Evolutionary conservation across 1,284 basidiomycete species (phyloP), one percentile per base, ranked within the genome.

Genomic region (Boletellus deceptivus): DNA sequence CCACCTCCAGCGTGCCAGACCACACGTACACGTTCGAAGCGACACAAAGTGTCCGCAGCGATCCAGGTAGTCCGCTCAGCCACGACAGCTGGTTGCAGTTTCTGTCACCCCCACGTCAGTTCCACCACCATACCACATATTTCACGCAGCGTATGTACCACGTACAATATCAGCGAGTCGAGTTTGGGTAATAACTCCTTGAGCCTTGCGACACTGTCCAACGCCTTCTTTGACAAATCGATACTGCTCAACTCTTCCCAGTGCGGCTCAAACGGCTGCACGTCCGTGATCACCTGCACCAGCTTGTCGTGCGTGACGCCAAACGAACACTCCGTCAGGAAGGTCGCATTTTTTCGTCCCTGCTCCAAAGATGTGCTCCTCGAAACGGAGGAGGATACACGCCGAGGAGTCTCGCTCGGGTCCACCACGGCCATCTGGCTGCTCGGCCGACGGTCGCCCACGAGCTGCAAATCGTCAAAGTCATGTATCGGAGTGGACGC

Each of bases 261-360:
- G 67, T 93, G 81, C 16, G 94, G 93, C 66, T 95, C 91, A 72
- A 93, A 98, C 1, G 95, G 93, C 66, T 95, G 89, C 13, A 95
- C 86, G 63, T 98, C 95, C 38, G 95, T 98, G 63, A 99, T 92
- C 55, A 93, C 83, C 69, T 93, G 83, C 2, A 99, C 87, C 3
- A 99, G 81, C 41, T 84, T 83, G 68, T 98, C 95, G 63, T 92
- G 91, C 9, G 93, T 83, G 27, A 98, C 85, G 17, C 84, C 91
- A 67, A 99, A 99, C 25, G 94, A 98, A 63, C 94, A 97, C 63
- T 98, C 93, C 4, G 89, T 91, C 56, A 98, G 75, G 74, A 96
- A 95, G 0, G 94, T 97, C 36, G 80, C 85, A 60, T 89, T 84
- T 36, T 70, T 74, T 53, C 68, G 64, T 47, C 58, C 60, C 49